Evolutionary conservation across 1,284 basidiomycete species (phyloP).

Genomic region (Cryptococcus sp.): DNA sequence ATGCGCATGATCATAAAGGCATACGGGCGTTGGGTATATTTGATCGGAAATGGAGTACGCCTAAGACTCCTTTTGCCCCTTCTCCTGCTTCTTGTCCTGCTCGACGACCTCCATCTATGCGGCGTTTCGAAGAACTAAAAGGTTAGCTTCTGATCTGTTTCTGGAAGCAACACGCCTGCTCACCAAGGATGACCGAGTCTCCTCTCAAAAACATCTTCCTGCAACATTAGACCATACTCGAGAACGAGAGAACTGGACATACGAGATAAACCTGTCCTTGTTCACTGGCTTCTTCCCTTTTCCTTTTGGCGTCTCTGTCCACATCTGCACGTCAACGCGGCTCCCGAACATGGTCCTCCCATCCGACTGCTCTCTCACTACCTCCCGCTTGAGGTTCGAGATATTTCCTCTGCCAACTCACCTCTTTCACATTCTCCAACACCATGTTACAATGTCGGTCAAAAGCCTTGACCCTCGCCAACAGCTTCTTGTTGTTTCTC

Average conservation of each 20-base stretch:
- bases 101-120: slow-evolving; percentile 49
- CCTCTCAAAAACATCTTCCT: slow-evolving; percentile 58
- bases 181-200: slow-evolving; percentile 91
- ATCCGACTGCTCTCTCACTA: no score
- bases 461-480: slow-evolving; percentile 97
- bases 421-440: slow-evolving; percentile 95
- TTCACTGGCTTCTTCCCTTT: slow-evolving; percentile 99
- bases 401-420: no score
- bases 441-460: slow-evolving; percentile 99
- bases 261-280: slow-evolving; percentile 98
- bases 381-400: no score
- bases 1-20: no score
- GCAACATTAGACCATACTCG: background rate
- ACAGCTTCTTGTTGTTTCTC: slow-evolving; percentile 96
- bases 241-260: no score
- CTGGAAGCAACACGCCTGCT: no score
- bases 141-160: no score
- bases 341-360: no score
- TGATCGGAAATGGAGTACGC: no score
- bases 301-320: slow-evolving; percentile 96
- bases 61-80: no score
- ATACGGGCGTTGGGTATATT: background rate
- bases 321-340: slow-evolving; percentile 67
- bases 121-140: slow-evolving; percentile 77
- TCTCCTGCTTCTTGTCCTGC: no score